Conservation (phyloP, 106 monocot species). For the Phalaenopsis equestris region DNA sequence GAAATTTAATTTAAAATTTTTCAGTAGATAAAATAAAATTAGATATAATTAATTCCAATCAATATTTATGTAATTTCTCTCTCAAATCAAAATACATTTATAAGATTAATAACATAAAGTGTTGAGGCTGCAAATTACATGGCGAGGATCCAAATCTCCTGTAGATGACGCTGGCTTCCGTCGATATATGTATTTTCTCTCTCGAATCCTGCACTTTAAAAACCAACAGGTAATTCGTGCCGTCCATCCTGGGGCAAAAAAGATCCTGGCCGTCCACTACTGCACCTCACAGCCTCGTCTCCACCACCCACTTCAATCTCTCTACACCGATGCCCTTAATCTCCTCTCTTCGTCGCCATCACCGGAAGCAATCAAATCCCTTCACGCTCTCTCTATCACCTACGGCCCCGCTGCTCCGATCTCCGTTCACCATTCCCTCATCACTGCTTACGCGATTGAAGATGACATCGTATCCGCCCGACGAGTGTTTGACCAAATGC, state of each 20-base stretch:
- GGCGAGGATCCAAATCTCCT: too few relatives aligned
- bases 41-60: too few relatives aligned
- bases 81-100: too few relatives aligned
- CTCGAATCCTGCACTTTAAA: neutral
- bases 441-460: conserved; percentile 9
- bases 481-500: conserved; percentile 49
- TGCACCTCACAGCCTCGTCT: neutral
- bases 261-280: conserved; percentile 6
- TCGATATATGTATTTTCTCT: neutral
- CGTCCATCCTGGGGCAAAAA: neutral
- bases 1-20: too few relatives aligned
- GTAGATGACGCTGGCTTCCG: too few relatives aligned
- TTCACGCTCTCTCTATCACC: conserved; percentile 13
- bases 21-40: too few relatives aligned
- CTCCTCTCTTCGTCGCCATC: neutral
- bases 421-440: conserved; percentile 20
- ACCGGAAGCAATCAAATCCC: neutral
- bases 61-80: too few relatives aligned
- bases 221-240: neutral
- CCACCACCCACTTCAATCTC: neutral
- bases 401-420: neutral
- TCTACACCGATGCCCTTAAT: neutral
- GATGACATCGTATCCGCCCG: conserved; percentile 14
- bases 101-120: too few relatives aligned
- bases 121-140: too few relatives aligned